These are phyloP conservation scores for Termitomyces sp. DNA, from an alignment of 768 basidiomycete genomes.

Conservation along the genomic window DNA sequence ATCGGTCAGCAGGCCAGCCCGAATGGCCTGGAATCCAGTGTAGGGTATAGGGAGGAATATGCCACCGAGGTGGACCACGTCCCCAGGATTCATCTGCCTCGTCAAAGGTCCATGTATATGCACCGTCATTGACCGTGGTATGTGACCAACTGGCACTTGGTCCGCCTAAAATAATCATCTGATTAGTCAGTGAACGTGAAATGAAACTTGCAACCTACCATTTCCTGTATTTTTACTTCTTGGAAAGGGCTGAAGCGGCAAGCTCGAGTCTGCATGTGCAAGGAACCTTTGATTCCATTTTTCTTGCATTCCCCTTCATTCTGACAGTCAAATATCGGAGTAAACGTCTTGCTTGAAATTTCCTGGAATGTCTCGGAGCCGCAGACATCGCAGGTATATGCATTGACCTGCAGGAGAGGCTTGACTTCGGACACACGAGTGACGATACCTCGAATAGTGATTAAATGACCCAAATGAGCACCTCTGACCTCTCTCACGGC, in stretches of 20 bases:
- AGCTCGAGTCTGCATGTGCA: conserved; percentile 98
- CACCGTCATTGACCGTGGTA: conserved; percentile 97
- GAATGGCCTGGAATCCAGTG: conserved; percentile 94
- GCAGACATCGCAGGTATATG: conserved; percentile 97
- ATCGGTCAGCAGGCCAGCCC: conserved; percentile 94
- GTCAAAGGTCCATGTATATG: conserved; percentile 89
- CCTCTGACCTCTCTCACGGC: conserved; percentile 93
- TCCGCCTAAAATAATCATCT: conserved; percentile 59
- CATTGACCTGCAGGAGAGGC: conserved; percentile 93
- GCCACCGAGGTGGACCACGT: conserved; percentile 93
- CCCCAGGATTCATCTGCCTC: conserved; percentile 90
- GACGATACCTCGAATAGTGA: conserved; percentile 96
- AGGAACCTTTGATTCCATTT: conserved; percentile 81
- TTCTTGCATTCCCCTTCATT: conserved; percentile 81
- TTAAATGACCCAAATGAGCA: conserved; percentile 80
- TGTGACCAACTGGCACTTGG: conserved; percentile 99
- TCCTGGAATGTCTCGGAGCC: conserved; percentile 99
- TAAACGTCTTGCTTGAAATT: conserved; percentile 86
- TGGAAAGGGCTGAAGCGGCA: conserved; percentile 98
- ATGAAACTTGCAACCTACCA: conserved; percentile 47
- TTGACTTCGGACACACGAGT: conserved; percentile 99
- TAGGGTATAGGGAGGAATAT: conserved; percentile 97
- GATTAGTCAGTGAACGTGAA: neutral
- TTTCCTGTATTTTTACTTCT: conserved; percentile 98
- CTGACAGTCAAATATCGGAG: conserved; percentile 84